Base-by-base conservation (phyloP, 352 stramenopile species). In the Halophytophthora batemanensis region DNA sequence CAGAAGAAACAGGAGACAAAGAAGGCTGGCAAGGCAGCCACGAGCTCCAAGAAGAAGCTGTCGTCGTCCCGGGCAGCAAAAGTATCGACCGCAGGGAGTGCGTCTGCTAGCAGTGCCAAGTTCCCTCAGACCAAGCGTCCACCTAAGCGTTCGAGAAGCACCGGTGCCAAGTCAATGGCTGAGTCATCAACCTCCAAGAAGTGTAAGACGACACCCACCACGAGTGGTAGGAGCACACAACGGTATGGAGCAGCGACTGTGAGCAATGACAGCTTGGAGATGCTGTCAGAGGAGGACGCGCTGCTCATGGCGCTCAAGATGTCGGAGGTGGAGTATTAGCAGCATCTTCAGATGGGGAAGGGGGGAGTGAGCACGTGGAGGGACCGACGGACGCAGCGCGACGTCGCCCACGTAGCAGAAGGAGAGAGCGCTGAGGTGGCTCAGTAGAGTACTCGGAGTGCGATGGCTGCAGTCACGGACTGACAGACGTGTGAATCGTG, bases 251-350 rank as follows among this genome's bases (percentile, higher is more conserved):
- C 25, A 31, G 25, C 25, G 25, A 8, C 25, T 8, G 8, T 8
- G 25, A 31, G 4, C 4, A 15, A n/a, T 19, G 52, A 31, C 18
- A 59, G 33, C 23, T 15, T 8, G 28, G 56, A 60, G 18, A 17
- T 66, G 23, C 45, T 64, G 54, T 67, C 62, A 15, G 62, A 72
- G 37, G 59, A 72, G 35, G 62, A 75, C 33, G 66, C 62, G 33
- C 41, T 75, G 25, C 50, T 69, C 41, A 56, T 75, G 52, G 66
- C 66, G 36, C 52, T 75, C 23, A 60, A 64, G 25, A 70, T 70
- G 37, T 75, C 66, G 7, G 59, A 75, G 28, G 61, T 75, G 37
- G 66, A 75, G 56, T 75, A 72, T 65, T 75, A 66, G 18, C 35
- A 29, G 18, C 25, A 31, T 10, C 25, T 31, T 8, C 25, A 31